Evolutionary conservation across 495 filamentous ascomycete genomes (phyloP).

Genomic region (Letharia columbiana): DNA sequence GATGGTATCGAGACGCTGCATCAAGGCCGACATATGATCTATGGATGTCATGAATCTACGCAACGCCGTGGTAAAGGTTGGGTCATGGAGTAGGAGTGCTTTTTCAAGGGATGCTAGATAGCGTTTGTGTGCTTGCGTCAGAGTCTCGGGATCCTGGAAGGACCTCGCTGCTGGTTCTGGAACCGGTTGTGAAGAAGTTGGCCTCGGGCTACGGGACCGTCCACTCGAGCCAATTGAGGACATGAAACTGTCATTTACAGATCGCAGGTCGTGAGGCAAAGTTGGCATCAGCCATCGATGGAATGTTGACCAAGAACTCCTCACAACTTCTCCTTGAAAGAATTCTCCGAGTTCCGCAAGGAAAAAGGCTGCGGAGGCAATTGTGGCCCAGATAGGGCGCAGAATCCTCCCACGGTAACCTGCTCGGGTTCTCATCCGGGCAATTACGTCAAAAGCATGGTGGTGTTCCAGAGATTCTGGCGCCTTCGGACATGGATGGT

Average conservation of each 20-base stretch:
- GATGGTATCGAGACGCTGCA: slow-evolving; percentile 60
- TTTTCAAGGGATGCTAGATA: slow-evolving; percentile 61
- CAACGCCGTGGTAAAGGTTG: slow-evolving; percentile 59
- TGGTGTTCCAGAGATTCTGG: slow-evolving; percentile 45
- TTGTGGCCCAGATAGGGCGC: slow-evolving; percentile 78
- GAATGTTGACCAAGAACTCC: slow-evolving; percentile 61
- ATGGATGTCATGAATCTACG: slow-evolving; percentile 61
- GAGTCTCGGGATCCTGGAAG: slow-evolving; percentile 70
- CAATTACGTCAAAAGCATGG: slow-evolving; percentile 35
- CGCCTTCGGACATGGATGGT: slow-evolving; percentile 59
- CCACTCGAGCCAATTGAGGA: neutral
- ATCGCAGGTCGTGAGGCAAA: neutral
- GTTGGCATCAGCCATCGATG: slow-evolving; percentile 47
- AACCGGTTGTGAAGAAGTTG: slow-evolving; percentile 4
- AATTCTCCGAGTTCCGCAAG: slow-evolving; percentile 77
- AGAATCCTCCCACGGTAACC: slow-evolving; percentile 52
- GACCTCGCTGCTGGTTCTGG: slow-evolving; percentile 21
- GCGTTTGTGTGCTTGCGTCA: slow-evolving; percentile 65
- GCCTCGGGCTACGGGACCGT: slow-evolving; percentile 1
- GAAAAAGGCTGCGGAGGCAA: slow-evolving; percentile 75
- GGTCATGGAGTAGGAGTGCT: slow-evolving; percentile 62
- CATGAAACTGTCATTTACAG: slow-evolving; percentile 1
- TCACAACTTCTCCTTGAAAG: slow-evolving; percentile 82
- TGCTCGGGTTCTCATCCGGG: slow-evolving; percentile 41
- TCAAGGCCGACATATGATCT: slow-evolving; percentile 68